Evolutionary conservation across 176 grass and related monocot species (phyloP), one percentile per base, ranked within the genome.

Genomic region (Coix lacrymajobi): DNA sequence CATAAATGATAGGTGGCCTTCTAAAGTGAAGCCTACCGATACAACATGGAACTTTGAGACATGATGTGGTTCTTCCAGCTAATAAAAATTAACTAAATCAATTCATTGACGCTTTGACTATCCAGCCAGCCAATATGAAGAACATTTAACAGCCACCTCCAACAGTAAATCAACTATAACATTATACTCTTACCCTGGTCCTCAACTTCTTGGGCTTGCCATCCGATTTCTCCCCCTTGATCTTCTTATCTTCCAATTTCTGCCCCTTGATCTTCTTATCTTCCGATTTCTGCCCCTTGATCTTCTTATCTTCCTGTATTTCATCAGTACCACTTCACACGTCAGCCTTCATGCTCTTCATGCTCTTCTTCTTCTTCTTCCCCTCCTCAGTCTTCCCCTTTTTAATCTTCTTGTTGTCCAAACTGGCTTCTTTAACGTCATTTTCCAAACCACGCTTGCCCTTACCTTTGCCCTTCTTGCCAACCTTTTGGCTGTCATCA

Each of bases 201-300:
- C 60, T 86, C 39, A 25, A 28, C 65, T 49, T 88, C 82, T 94
- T 89, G 70, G 48, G 37, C 79, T 87, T 86, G 3, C 52, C 72
- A 44, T 29, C 84, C 3, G 20, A 48, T 60, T 87, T 90, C 73
- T 83, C 79, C 4, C 54, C 71, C 30, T 73, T 83, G 69, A 48
- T 86, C 62, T 78, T 93, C 81, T 85, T 68, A 36, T 81, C 77
- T 66, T 85, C 81, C 24, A n/a, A 48, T 60, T 87, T 90, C 73
- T 83, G 76, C 4, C 54, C 71, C 30, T 73, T 83, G 69, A 48
- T 86, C 62, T 78, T 93, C n/a, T n/a, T n/a, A n/a, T n/a, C n/a
- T n/a, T 29, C 84, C 3, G 20, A 48, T 60, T 87, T 90, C 73
- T 83, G 76, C 4, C 54, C 71, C 30, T 73, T 83, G 69, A 48